Conservation (phyloP, 2,329 filamentous ascomycete species). For the Mariannaea elegans region DNA sequence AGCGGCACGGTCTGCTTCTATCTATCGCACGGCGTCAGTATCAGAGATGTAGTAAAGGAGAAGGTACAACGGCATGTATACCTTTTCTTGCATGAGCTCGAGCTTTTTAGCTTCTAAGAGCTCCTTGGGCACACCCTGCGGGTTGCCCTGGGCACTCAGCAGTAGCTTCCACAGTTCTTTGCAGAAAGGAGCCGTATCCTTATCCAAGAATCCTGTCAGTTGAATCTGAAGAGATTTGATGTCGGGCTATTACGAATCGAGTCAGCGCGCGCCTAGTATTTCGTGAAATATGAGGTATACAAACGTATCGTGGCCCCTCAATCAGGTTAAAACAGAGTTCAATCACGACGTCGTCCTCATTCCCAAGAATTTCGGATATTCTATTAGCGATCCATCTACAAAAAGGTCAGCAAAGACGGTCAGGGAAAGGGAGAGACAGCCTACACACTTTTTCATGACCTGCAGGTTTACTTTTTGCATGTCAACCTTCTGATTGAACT, state of each 20-base stretch:
- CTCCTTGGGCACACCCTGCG: conserved; percentile 93
- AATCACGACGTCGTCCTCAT: conserved; percentile 94
- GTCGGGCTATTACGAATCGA: conserved; percentile 72
- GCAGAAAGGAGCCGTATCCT: conserved; percentile 88
- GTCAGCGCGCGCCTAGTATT: conserved; percentile 37
- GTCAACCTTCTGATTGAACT: conserved; percentile 96
- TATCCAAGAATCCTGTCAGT: conserved; percentile 93
- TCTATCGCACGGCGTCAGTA: conserved; percentile 55
- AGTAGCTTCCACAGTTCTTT: conserved; percentile 94
- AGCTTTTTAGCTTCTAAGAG: conserved; percentile 95
- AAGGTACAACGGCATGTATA: conserved; percentile 46
- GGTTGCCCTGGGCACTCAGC: conserved; percentile 86
- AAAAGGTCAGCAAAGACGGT: conserved; percentile 25
- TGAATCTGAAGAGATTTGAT: conserved; percentile 96
- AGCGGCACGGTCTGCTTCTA: conserved; percentile 82
- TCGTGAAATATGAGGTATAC: conserved; percentile 44
- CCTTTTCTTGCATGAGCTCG: conserved; percentile 95
- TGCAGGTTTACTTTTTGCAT: conserved; percentile 97
- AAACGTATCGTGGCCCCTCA: conserved; percentile 79
- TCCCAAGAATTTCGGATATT: conserved; percentile 87
- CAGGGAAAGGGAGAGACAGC: not conserved
- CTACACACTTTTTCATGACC: conserved; percentile 91
- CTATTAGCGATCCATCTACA: conserved; percentile 90
- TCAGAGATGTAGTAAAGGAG: not conserved
- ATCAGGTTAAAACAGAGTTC: conserved; percentile 78